phyloP scores from a whole-genome alignment of 2,329 filamentous ascomycete genomes.

The Xylaria hypoxylon region DNA sequence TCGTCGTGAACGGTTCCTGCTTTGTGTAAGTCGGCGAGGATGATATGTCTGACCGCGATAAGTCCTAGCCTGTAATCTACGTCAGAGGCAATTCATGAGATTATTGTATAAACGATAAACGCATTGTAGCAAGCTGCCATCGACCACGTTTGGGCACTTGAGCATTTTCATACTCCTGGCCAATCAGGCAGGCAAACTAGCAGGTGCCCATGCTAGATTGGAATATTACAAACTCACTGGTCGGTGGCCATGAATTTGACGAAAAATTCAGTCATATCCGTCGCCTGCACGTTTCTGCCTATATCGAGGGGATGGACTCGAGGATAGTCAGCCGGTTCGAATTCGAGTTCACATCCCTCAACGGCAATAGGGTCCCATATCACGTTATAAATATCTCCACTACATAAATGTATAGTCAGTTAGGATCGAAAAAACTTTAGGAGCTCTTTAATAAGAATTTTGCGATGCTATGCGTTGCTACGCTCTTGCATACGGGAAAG shows the following conservation, averaged over 20 bases:
- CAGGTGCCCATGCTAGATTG: neutral
- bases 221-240: conserved; percentile 43
- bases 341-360: conserved; percentile 53
- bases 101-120: neutral
- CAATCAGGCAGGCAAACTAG: neutral
- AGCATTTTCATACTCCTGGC: neutral
- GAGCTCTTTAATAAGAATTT: neutral
- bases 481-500: neutral
- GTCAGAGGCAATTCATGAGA: neutral
- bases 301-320: conserved; percentile 68
- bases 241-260: conserved; percentile 61
- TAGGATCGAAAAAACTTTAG: neutral
- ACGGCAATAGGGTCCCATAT: conserved; percentile 74
- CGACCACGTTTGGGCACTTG: neutral
- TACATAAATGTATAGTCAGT: conserved; percentile 16
- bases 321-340: conserved; percentile 77
- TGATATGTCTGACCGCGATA: conserved; percentile 73
- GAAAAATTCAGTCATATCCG: conserved; percentile 85
- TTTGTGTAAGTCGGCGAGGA: conserved; percentile 69
- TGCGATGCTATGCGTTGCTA: neutral
- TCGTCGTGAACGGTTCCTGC: conserved; percentile 63
- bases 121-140: neutral
- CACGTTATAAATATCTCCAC: conserved; percentile 81
- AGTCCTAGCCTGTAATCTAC: conserved; percentile 49
- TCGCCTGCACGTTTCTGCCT: conserved; percentile 65